phyloP scores from a whole-genome alignment of 331 rosid species.

The Rosa hybrid region DNA sequence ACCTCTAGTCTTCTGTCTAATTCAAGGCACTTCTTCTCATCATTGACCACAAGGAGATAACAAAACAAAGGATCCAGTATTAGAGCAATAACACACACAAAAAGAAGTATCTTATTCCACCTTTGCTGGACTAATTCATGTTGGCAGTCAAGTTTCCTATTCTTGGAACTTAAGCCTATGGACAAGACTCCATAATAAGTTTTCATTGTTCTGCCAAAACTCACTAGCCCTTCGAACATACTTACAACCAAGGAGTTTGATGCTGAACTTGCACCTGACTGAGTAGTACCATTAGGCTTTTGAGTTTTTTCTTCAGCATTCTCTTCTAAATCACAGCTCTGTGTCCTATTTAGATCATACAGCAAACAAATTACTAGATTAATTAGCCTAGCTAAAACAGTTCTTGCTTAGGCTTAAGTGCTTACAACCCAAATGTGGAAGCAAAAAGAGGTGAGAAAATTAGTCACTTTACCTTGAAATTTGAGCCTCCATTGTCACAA shows the following conservation, averaged over 20 bases:
- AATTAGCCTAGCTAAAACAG: neutral
- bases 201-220: conserved; percentile 5
- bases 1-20: no score
- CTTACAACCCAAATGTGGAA: neutral
- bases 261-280: neutral
- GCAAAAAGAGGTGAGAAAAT: neutral
- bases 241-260: neutral
- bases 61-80: no score
- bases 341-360: neutral
- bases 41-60: no score
- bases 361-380: neutral
- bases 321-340: neutral
- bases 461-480: neutral
- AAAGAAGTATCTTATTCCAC: no score
- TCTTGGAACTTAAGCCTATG: neutral
- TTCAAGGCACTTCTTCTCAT: no score
- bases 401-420: neutral
- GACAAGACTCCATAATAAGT: conserved; percentile 8
- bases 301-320: neutral
- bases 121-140: no score
- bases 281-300: neutral
- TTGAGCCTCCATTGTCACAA: neutral
- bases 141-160: no score
- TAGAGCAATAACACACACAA: no score
- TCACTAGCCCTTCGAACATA: neutral